phyloP scores from a whole-genome alignment of 345 rosid genomes.

The Moricandia moricandioides region DNA sequence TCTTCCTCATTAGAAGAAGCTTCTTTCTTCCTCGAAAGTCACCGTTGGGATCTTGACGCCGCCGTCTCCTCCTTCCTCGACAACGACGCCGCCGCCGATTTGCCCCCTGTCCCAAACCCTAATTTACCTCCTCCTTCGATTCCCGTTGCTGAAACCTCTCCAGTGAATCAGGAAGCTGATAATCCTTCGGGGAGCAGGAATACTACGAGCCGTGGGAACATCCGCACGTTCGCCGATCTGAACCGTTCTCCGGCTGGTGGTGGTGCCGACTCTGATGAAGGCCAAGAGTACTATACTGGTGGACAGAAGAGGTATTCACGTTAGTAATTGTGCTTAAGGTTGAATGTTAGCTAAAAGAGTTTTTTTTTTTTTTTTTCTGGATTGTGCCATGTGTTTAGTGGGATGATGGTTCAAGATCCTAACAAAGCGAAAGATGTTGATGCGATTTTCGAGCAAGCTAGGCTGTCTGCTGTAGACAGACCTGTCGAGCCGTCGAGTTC shows the following conservation, averaged over 20 bases:
- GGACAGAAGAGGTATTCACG: slow-evolving; percentile 81
- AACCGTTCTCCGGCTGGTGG: slow-evolving; percentile 48
- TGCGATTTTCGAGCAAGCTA: slow-evolving; percentile 66
- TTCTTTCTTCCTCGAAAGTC: slow-evolving; percentile 78
- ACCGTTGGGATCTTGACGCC: slow-evolving; percentile 82
- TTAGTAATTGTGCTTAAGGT: background rate
- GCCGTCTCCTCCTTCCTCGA: slow-evolving; percentile 92
- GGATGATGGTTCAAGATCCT: slow-evolving; percentile 93
- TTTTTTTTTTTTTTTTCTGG: background rate
- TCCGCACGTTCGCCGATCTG: slow-evolving; percentile 84
- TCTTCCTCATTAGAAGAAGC: slow-evolving; percentile 86
- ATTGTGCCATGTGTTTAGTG: slow-evolving; percentile 44
- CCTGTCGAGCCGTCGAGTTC: slow-evolving; percentile 59
- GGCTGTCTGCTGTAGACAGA: slow-evolving; percentile 62
- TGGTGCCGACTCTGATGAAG: slow-evolving; percentile 60
- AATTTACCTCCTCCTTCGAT: slow-evolving; percentile 25
- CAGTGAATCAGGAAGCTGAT: slow-evolving; percentile 6
- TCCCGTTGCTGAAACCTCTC: slow-evolving; percentile 36
- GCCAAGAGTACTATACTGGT: slow-evolving; percentile 76
- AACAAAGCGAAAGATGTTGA: slow-evolving; percentile 57
- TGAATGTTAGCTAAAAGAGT: background rate
- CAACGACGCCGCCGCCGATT: slow-evolving; percentile 15
- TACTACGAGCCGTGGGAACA: slow-evolving; percentile 38
- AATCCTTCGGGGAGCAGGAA: slow-evolving; percentile 45
- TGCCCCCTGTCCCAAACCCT: slow-evolving; percentile 20